These are phyloP conservation scores for Dioscorea alata DNA, from an alignment of 106 monocot species.

Conservation along the genomic window DNA sequence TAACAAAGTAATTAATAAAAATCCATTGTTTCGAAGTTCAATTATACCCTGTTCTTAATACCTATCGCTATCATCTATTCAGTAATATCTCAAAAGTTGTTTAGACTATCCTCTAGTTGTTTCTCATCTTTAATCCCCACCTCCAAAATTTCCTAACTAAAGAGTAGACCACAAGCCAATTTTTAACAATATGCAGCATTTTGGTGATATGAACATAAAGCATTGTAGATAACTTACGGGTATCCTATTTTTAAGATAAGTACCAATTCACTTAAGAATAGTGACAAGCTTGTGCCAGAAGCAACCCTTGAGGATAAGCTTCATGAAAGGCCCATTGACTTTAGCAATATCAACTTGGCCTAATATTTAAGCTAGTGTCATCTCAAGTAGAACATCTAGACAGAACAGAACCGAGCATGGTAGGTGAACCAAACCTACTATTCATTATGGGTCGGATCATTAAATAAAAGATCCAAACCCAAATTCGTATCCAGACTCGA, in stretches of 20 bases:
- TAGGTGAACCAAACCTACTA: too few species aligned
- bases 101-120: slow-evolving; percentile 89
- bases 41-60: too few species aligned
- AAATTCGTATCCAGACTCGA: too few species aligned
- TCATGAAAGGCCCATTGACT: slow-evolving; percentile 81
- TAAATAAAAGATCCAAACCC: too few species aligned
- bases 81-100: slow-evolving; percentile 54
- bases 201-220: too few species aligned
- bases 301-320: slow-evolving; percentile 62
- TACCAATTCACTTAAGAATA: slow-evolving; percentile 56
- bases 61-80: too few species aligned
- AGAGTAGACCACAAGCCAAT: slow-evolving; percentile 3
- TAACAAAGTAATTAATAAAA: too few species aligned
- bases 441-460: too few species aligned
- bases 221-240: slow-evolving; percentile 35
- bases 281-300: slow-evolving; percentile 75
- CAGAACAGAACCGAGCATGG: neutral
- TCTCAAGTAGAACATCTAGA: neutral
- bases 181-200: neutral
- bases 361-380: slow-evolving; percentile 6
- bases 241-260: slow-evolving; percentile 83
- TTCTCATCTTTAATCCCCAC: slow-evolving; percentile 93
- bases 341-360: slow-evolving; percentile 79
- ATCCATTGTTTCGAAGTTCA: too few species aligned
- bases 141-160: slow-evolving; percentile 78